Base-by-base conservation (phyloP, 2,329 filamentous ascomycete genomes). In the Diaporthe longicolla region DNA sequence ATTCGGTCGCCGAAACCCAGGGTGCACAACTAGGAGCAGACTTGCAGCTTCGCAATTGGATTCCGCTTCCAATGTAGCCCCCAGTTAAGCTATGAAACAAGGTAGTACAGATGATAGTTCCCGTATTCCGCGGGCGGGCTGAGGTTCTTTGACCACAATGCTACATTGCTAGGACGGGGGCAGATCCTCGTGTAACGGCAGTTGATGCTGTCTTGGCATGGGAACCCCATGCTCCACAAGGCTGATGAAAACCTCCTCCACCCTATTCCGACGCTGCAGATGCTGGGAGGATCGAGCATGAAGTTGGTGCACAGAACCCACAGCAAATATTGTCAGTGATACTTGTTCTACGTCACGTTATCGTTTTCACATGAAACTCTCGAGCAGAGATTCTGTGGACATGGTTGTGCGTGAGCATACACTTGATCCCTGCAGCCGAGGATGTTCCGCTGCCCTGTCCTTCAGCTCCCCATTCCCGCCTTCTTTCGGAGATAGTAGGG, bases 81-180 rank as follows among this genome's bases (percentile, higher is more conserved):
- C 43, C 45, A 66, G 43, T 29, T 32, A 52, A 26, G 45, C 45
- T 52, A 52, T 66, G 63, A 66, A 66, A 66, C 63, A 52, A 66
- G 63, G 37, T 37, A 66, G 29, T 52, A 66, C 63, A 66, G 63
- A 66, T 66, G 63, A 66, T 66, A 66, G 63, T 66, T 52, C 63
- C 63, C 63, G 63, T 52, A 37, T 66, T 66, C 63, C 63, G 63
- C 45, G 63, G 63, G 10, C 63, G 21, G 29, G 43, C 45, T 66
- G 43, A 26, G 45, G 45, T 37, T 66, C 45, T 52, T 66, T 66
- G 63, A 66, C 63, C 45, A 11, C 63, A 3, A 66, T 66, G 63
- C 63, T 66, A 66, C 63, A 52, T 66, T 66, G 45, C 63, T 21
- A 21, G 63, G 63, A 66, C 63, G 63, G 63, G 45, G 63, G 63